Base-by-base conservation (phyloP, 1,139 yeast species). In the Geotrichum klebahnii region DNA sequence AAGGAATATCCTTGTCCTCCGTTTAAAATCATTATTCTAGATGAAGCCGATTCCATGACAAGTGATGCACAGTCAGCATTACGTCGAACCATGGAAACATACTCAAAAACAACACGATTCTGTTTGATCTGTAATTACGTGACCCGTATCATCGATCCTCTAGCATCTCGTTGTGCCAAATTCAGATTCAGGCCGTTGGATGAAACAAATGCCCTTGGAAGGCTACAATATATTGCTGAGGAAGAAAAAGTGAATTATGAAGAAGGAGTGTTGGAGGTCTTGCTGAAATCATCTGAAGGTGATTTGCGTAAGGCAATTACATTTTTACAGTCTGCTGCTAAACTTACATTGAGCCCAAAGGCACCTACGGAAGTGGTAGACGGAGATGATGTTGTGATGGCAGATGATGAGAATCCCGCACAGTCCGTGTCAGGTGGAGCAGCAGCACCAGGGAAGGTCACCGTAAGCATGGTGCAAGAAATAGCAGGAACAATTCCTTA, bases 11-110 rank as follows among this genome's bases (percentile, higher is more conserved):
- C 97, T 0, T 92, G 97, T 65, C 97, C 97, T 1, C 96, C 96
- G 5, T 90, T 84, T 67, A 90, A 90, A 65, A 83, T 85, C 59
- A 73, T 83, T 37, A 84, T 88, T 44, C 68, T 90, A 50, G 97
- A 92, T 70, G 98, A 92, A 68, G 98, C 98, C 0, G 98, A 92
- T 66, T 86, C 95, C 17, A 92, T 92, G 98, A 92, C 98, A n/a
- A 80, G 86, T 44, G 98, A 92, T 67, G 98, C 98, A 0, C 98
- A 92, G 66, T 79, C 92, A 44, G 98, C 98, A 0, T 72, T 92
- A 55, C 80, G 98, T 69, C 78, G 98, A 67, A 92, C 97, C 1
- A 92, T 92, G 96, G 99, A 92, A 66, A 87, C 84, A 5, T 92
- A 89, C 68, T 85, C 97, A 2, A 79, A 79, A 42, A 90, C 90